Evolutionary conservation across 371 early-diverging fungal genomes (phyloP), one percentile per base, ranked within the genome.

Genomic region (Actinomucor elegans): DNA sequence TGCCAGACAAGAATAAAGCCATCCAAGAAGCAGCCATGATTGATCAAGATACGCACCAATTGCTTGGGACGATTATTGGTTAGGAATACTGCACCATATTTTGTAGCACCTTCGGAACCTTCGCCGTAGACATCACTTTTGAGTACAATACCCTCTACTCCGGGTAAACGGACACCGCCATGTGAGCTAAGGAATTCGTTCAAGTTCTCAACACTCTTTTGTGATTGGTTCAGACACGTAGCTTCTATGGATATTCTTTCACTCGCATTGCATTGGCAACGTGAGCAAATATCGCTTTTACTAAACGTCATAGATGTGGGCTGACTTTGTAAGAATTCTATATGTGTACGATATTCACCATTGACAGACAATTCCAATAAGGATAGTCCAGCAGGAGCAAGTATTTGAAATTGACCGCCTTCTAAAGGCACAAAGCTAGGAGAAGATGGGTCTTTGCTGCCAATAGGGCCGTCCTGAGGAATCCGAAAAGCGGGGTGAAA

Each of bases 401-500:
- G 45, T 6, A 86, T 41, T 23, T 70, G 45, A n/a, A 87, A 35
- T 1, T 34, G 43, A 0, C 71, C 69, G 0, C 64, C 36, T 23
- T 81, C 70, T 20, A 75, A 37, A 7, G 69, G 65, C 29, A 63
- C 53, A 51, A 71, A 66, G 15, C 32, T 44, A 20, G 68, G 65
- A 20, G 34, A 34, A 18, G 52, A 9, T 33, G 35, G 35, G 51
- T 60, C 15, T 33, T 46, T 29, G 33, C 27, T 10, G n/a, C 45
- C 27, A 42, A 42, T 20, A 47, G 69, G 57, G 2, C 78, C 68
- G 50, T 87, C 87, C 28, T 54, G 50, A 14, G 84, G 84, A 46
- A 85, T 34, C 18, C 83, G 71, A 26, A 85, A 71, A 23, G 73
- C 75, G 4, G 84, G 76, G 52, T 87, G 88, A 51, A 70, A 83